These are phyloP conservation scores for Pichia californica DNA, from an alignment of 805 yeast species.

Conservation along the genomic window DNA sequence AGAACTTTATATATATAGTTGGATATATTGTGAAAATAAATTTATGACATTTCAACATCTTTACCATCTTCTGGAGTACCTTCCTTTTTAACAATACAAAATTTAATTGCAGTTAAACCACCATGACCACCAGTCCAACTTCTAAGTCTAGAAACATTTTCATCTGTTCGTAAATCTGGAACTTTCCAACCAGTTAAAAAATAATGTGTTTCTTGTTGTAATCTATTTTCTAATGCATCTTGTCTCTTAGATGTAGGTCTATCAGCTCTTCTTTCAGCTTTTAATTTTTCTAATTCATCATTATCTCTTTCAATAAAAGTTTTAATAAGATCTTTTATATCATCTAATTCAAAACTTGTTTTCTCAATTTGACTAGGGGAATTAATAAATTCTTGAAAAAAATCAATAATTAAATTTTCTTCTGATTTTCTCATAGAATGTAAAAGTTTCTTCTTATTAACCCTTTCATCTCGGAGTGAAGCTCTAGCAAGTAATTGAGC, in stretches of 20 bases:
- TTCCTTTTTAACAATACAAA: slow-evolving; percentile 32
- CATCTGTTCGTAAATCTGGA: slow-evolving; percentile 63
- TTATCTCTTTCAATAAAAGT: slow-evolving; percentile 63
- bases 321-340: slow-evolving; percentile 54
- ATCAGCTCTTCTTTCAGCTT: slow-evolving; percentile 69
- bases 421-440: slow-evolving; percentile 53
- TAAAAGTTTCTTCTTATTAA: slow-evolving; percentile 51
- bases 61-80: slow-evolving; percentile 11
- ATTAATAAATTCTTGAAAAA: slow-evolving; percentile 53
- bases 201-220: slow-evolving; percentile 54
- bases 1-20: not conserved
- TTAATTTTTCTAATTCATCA: slow-evolving; percentile 63
- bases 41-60: slow-evolving; percentile 8
- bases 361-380: slow-evolving; percentile 28
- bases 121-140: slow-evolving; percentile 83
- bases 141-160: slow-evolving; percentile 53
- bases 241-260: slow-evolving; percentile 77
- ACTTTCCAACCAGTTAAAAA: slow-evolving; percentile 61
- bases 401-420: slow-evolving; percentile 52
- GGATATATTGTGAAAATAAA: not conserved
- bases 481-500: slow-evolving; percentile 80
- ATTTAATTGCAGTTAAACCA: slow-evolving; percentile 58
- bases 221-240: slow-evolving; percentile 54
- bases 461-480: slow-evolving; percentile 72
- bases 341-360: slow-evolving; percentile 45